Conservation (phyloP, 495 filamentous ascomycete genomes). For the Penicillium paxilli region DNA sequence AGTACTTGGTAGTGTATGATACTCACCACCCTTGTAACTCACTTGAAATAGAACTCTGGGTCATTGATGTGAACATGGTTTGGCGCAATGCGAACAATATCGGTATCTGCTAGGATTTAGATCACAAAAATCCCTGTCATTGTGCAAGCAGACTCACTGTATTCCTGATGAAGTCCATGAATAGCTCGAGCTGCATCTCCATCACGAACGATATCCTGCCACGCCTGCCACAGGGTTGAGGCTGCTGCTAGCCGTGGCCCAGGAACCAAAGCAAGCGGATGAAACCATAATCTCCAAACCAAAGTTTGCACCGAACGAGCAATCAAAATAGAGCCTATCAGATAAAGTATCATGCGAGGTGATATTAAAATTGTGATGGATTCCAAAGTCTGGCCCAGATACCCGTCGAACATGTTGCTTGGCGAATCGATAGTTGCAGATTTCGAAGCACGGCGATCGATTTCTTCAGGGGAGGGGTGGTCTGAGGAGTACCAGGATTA, state of each 20-base stretch:
- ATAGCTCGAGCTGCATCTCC: not conserved
- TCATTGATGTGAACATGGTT: not conserved
- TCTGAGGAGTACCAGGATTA: not conserved
- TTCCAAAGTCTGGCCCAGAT: not conserved
- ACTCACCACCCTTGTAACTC: not conserved
- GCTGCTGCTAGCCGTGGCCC: not conserved
- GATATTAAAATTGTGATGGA: not conserved
- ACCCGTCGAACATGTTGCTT: not conserved
- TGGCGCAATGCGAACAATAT: not conserved
- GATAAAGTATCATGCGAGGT: not conserved
- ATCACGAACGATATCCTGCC: not conserved
- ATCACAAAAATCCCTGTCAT: not conserved
- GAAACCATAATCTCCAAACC: not conserved
- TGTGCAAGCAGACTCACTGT: not conserved
- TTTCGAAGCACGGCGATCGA: not conserved
- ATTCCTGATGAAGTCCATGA: not conserved
- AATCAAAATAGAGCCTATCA: not conserved
- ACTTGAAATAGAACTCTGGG: constrained; percentile 1
- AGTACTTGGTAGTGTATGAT: not conserved
- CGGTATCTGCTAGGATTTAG: not conserved
- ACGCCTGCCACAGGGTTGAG: not conserved
- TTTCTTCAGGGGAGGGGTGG: not conserved
- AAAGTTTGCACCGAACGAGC: not conserved
- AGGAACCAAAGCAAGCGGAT: not conserved
- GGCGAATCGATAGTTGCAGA: not conserved